Evolutionary conservation across 768 basidiomycete species (phyloP), one percentile per base, ranked within the genome.

Genomic region (Suillus weaverae): DNA sequence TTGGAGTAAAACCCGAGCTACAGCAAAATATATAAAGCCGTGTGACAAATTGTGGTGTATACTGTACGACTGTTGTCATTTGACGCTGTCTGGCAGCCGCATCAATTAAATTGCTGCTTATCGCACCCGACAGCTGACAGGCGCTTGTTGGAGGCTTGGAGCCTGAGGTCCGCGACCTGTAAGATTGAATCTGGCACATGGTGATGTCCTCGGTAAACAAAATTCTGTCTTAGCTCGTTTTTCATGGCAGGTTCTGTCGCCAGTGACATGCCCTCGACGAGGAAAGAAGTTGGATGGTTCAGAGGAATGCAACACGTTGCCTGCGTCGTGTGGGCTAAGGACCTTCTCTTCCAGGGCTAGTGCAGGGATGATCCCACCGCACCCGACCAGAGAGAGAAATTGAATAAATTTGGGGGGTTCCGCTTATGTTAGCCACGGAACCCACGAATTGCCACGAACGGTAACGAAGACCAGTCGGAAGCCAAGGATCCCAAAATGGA

Each of bases 361-460:
- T 46, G 35, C 51, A 65, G 64, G 46, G 56, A 46, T 64, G 56
- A 41, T 60, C 30, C 44, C 39, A 64, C 36, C 32, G 10, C 16
- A 5, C n/a, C 22, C 39, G 43, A 60, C 35, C 60, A 44, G 56
- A 36, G 26, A 30, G 2, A 50, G 6, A 48, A 14, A 50, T 13
- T 20, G 36, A 46, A 30, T 65, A 62, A 53, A 67, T 61, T 67
- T 48, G 61, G 62, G 35, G 57, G 66, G 66, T 6, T 7, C 3
- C 51, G 61, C 6, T 72, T 72, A 72, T 30, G 5, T 71, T 67
- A 73, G 59, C 57, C 0, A 48, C 44, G 64, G 62, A 38, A n/a
- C 35, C 39, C 38, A 57, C n/a, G 32, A 62, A 65, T 51, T 41
- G 39, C 39, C 38, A 57, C n/a, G 32, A 62, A 65, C 60, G 54